Base-by-base conservation (phyloP, 169 alveolate genomes). In the Cryptosporidium canis region DNA sequence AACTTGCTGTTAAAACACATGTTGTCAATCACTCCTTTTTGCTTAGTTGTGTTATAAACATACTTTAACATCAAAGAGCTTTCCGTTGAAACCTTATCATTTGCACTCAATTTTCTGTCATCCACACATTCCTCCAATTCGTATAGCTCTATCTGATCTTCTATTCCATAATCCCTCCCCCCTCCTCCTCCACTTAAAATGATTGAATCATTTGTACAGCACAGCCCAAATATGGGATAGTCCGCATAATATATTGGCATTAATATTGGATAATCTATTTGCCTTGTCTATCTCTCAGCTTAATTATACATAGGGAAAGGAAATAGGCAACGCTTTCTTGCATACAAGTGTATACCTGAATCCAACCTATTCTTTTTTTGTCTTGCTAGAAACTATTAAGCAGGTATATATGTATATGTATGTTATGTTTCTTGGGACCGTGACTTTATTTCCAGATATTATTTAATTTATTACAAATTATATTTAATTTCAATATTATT, bases 121-220 rank as follows among this genome's bases (percentile, higher is more conserved):
- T 12, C 51, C 66, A 21, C 41, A 35, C 58, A 66, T 58, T 77
- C 27, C 27, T 11, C 44, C 14, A 77, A 12, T 58, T 77, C 87
- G 27, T 58, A 77, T 21, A 77, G 7, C 61, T 77, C 87, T 18
- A 77, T 58, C 31, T 77, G 87, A 9, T 77, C 87, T 77, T 77
- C 87, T 55, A 77, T 77, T 37, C 87, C 87, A 39, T 77, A 77
- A 39, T 77, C 87, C 61, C 61, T 77, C 21, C 87, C 87, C 35
- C 87, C 87, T 12, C 87, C 87, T 29, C 87, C 87, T 16, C 87
- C 87, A 58, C 87, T 77, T 41, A 77, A 39, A 24, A 77, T 29
- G 27, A 77, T 35, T 1, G 47, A 65, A 21, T 77, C 58, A 9
- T 58, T 27, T 56, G 87, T 61, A 63, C 87, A 77, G 27, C 87